Evolutionary conservation across 306 rosid genomes (phyloP).

Genomic region (Vigna reflexopilosa): DNA sequence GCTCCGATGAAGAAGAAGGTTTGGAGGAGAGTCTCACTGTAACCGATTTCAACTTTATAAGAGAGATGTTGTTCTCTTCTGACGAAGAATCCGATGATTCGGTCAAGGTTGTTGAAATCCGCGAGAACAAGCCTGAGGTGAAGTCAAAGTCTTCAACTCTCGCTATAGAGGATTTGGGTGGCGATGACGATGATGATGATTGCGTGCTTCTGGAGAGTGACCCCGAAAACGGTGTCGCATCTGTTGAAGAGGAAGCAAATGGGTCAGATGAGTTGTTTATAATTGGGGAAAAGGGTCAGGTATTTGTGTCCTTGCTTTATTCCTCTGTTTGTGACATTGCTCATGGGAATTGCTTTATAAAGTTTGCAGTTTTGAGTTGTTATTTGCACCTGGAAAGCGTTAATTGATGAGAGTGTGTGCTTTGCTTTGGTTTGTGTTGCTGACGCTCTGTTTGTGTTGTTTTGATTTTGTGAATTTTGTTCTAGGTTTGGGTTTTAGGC

Average conservation of each 20-base stretch:
- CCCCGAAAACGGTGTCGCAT: constrained; percentile 58
- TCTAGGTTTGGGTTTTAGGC: constrained; percentile 1
- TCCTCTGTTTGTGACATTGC: background rate
- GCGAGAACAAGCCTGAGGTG: constrained; percentile 50
- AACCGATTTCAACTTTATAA: constrained; percentile 52
- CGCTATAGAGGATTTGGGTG: constrained; percentile 43
- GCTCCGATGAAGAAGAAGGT: constrained; percentile 78
- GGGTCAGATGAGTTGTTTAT: constrained; percentile 73
- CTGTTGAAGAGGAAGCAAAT: constrained; percentile 43
- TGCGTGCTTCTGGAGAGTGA: constrained; percentile 78
- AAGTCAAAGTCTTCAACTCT: constrained; percentile 53
- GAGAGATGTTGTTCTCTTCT: constrained; percentile 47
- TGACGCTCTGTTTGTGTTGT: background rate
- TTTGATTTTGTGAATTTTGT: constrained; percentile 18
- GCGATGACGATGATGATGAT: constrained; percentile 61
- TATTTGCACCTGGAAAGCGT: background rate
- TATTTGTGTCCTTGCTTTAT: constrained; percentile 33
- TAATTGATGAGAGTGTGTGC: background rate
- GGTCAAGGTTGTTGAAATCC: constrained; percentile 59
- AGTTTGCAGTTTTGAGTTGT: background rate
- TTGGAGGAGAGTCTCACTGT: constrained; percentile 10
- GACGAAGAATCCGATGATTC: constrained; percentile 52
- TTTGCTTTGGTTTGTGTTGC: constrained; percentile 22
- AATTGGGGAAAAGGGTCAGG: constrained; percentile 88
- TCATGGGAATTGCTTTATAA: background rate